Percentiles rank a stretch among this genome's conserved stretches.
phyloP scores from a whole-genome alignment of 805 yeast species.

The Barnettozyma californica region DNA sequence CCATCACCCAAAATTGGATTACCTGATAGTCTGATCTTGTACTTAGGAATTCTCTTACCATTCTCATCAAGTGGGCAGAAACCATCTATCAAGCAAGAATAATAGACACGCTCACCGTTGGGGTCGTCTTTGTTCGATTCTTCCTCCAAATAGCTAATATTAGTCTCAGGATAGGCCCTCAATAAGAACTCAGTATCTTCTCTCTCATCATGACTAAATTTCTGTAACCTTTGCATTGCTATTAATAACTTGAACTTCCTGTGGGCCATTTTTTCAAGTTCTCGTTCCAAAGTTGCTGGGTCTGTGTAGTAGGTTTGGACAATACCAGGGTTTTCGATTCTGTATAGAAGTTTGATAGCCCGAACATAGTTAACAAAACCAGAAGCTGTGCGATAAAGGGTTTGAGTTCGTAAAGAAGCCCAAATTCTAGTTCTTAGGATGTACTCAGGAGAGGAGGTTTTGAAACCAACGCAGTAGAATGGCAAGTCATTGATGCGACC shows the following conservation, averaged over 20 bases:
- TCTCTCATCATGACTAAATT: conserved; percentile 58
- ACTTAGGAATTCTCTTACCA: conserved; percentile 55
- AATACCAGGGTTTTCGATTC: conserved; percentile 59
- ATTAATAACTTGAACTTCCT: conserved; percentile 77
- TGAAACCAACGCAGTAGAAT: conserved; percentile 67
- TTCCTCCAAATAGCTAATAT: conserved; percentile 50
- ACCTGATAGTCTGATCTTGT: conserved; percentile 75
- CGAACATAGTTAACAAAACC: conserved; percentile 77
- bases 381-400: conserved; percentile 74
- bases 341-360: conserved; percentile 65
- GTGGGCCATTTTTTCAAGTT: conserved; percentile 65
- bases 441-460: conserved; percentile 56
- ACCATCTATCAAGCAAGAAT: conserved; percentile 67
- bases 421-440: conserved; percentile 73
- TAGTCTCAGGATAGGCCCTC: conserved; percentile 65
- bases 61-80: conserved; percentile 47
- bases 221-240: conserved; percentile 80
- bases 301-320: conserved; percentile 38
- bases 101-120: conserved; percentile 31
- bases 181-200: conserved; percentile 64
- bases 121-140: conserved; percentile 27
- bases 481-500: conserved; percentile 58
- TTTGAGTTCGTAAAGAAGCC: conserved; percentile 83
- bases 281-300: conserved; percentile 55
- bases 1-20: conserved; percentile 97